These are phyloP conservation scores for Candida oleophila DNA, from an alignment of 805 yeast species.

Conservation along the genomic window DNA sequence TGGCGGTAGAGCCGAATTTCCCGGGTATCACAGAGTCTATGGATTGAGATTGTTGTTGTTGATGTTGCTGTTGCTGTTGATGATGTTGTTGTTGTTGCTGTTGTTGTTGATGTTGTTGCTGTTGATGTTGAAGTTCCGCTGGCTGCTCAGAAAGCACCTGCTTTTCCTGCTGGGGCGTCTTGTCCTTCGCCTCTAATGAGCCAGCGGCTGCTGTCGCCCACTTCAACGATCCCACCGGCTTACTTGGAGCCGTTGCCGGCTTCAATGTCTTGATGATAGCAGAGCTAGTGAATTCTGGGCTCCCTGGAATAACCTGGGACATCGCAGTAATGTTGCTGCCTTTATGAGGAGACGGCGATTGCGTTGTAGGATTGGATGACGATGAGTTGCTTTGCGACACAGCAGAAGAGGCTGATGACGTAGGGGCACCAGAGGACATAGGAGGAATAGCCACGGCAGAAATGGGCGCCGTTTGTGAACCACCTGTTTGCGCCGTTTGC, in stretches of 20 bases:
- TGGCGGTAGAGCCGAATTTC: too few species aligned
- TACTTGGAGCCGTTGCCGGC: conserved; percentile 56
- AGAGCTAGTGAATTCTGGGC: conserved; percentile 34
- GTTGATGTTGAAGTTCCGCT: conserved; percentile 2
- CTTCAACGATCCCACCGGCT: conserved; percentile 53
- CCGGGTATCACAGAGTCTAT: conserved; percentile 27
- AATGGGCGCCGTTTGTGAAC: neutral
- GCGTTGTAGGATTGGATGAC: neutral
- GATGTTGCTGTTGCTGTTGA: neutral
- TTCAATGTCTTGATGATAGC: conserved; percentile 45
- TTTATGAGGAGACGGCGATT: neutral
- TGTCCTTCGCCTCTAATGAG: conserved; percentile 4
- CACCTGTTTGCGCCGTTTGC: neutral
- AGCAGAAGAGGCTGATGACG: neutral
- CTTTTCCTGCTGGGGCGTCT: neutral
- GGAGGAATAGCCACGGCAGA: conserved; percentile 1
- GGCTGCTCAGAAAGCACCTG: neutral
- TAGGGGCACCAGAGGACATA: conserved; percentile 6
- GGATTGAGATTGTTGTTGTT: neutral
- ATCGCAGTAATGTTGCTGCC: conserved; percentile 5
- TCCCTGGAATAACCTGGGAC: conserved; percentile 8
- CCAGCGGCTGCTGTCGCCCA: conserved; percentile 58
- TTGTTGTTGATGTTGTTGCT: conserved; percentile 1
- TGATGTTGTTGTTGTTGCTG: conserved; percentile 1
- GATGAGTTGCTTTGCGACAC: neutral